Evolutionary conservation across 805 yeast species (phyloP).

Genomic region (Huiozyma sinensis): DNA sequence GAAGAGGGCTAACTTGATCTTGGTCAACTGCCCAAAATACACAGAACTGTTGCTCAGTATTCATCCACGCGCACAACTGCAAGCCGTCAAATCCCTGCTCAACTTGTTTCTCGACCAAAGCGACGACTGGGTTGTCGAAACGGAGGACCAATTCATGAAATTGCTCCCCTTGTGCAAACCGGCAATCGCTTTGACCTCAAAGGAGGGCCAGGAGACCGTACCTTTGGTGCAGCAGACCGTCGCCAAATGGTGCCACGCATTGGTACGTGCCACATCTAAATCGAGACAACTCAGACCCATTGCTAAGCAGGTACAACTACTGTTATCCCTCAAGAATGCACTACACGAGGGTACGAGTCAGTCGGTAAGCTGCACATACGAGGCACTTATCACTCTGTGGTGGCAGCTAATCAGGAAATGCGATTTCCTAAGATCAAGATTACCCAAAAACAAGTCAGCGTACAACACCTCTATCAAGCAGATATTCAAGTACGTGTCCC

Average conservation of each 20-base stretch:
- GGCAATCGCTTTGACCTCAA: slow-evolving; percentile 5
- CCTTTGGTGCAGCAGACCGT: slow-evolving; percentile 35
- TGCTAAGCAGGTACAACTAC: no score
- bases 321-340: no score
- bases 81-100: slow-evolving; percentile 9
- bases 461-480: slow-evolving; percentile 29
- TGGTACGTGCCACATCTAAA: no score
- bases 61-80: slow-evolving; percentile 14
- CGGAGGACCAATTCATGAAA: slow-evolving; percentile 16
- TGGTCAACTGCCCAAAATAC: neutral
- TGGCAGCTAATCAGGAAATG: slow-evolving; percentile 49
- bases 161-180: slow-evolving; percentile 17
- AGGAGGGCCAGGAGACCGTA: slow-evolving; percentile 14
- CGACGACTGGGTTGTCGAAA: slow-evolving; percentile 6
- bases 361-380: slow-evolving; percentile 52
- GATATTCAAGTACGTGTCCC: slow-evolving; percentile 65
- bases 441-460: slow-evolving; percentile 10
- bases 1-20: neutral
- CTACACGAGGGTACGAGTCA: no score
- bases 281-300: no score
- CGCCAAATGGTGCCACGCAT: no score
- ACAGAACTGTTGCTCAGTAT: slow-evolving; percentile 3
- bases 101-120: neutral
- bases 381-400: slow-evolving; percentile 57
- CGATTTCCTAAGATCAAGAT: slow-evolving; percentile 16